Base-by-base conservation (phyloP, 2,329 filamentous ascomycete species). In the Neocatenulostroma microsporum region DNA sequence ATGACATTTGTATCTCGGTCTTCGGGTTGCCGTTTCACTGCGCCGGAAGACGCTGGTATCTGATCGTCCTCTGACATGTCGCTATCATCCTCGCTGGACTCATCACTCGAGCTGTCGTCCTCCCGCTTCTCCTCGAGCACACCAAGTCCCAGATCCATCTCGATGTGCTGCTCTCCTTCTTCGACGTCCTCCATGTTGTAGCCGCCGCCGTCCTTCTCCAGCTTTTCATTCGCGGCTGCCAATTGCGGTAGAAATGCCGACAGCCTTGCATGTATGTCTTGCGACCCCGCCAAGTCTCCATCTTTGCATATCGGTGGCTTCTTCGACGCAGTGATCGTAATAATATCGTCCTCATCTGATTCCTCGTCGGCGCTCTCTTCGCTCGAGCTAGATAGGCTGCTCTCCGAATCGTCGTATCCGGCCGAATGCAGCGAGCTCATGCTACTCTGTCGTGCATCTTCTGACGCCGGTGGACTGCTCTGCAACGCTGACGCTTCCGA, bases 101-200 rank as follows among this genome's bases (percentile, higher is more conserved):
- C 38, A 10, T 32, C 37, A 17, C 32, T 37, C 21, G 34, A 34
- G 13, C 31, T 34, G 3, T 36, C 40, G 18, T 19, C 21, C 21
- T 19, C 33, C 8, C 20, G 19, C 37, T 44, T 46, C 46, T 57
- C 47, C 42, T 61, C 55, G 24, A 61, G 31, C 23, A 61, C 55
- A 6, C 57, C 57, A 5, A 61, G 39, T 3, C 56, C 56, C 7
- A 61, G 42, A 29, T 55, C 45, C 56, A 61, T 59, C 46, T 60
- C 57, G 31, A 61, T 60, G 41, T 59, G 51, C 36, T 47, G 46
- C 34, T 54, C 50, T 4, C 41, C 51, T 1, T 58, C 57, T 20
- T 47, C 46, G 9, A 58, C 55, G 24, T 53, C 46, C 44, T 60
- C 56, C 42, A 61, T 51, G 36, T 39, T 54, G 14, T 46, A 23